These are phyloP conservation scores for Dactylonectria estremocensis DNA, from an alignment of 2,329 filamentous ascomycete genomes.

Conservation along the genomic window DNA sequence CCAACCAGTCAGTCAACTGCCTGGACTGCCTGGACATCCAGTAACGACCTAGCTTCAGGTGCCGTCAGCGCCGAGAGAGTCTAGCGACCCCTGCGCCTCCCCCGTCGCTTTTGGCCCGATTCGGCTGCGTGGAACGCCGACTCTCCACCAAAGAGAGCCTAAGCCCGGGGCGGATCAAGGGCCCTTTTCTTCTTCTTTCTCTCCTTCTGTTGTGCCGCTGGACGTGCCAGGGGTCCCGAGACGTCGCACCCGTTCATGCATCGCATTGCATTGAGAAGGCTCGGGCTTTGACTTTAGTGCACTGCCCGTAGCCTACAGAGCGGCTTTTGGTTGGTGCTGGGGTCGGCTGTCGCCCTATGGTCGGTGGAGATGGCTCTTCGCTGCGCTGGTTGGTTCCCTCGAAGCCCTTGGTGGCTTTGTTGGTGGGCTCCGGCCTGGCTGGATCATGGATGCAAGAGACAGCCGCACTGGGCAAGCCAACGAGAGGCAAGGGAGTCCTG, in stretches of 20 bases:
- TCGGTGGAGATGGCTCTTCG: slow-evolving; percentile 6
- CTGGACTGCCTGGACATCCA: background rate
- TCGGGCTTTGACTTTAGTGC: background rate
- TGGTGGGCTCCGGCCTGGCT: background rate
- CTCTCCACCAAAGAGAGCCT: slow-evolving; percentile 17
- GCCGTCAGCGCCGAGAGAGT: slow-evolving; percentile 7
- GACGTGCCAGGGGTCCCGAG: slow-evolving; percentile 1
- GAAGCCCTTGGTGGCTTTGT: background rate
- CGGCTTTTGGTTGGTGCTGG: slow-evolving; percentile 23
- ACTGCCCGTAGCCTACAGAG: background rate
- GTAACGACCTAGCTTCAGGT: slow-evolving; percentile 5
- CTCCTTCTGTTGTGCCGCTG: background rate
- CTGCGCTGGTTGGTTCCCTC: background rate
- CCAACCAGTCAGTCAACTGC: no score
- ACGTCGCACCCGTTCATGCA: slow-evolving; percentile 27
- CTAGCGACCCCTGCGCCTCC: slow-evolving; percentile 9
- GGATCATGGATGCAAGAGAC: slow-evolving; percentile 3
- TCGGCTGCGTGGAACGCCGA: background rate
- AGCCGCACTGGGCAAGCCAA: background rate
- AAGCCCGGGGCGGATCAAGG: slow-evolving; percentile 4
- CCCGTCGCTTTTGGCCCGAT: slow-evolving; percentile 8
- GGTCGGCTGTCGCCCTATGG: slow-evolving; percentile 14
- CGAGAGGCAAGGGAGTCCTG: slow-evolving; percentile 21
- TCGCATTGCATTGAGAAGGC: background rate
- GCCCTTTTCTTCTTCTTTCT: background rate